Evolutionary conservation across 352 stramenopile genomes (phyloP), one percentile per base, ranked within the genome.

Genomic region (Globisporangium orthogonon): DNA sequence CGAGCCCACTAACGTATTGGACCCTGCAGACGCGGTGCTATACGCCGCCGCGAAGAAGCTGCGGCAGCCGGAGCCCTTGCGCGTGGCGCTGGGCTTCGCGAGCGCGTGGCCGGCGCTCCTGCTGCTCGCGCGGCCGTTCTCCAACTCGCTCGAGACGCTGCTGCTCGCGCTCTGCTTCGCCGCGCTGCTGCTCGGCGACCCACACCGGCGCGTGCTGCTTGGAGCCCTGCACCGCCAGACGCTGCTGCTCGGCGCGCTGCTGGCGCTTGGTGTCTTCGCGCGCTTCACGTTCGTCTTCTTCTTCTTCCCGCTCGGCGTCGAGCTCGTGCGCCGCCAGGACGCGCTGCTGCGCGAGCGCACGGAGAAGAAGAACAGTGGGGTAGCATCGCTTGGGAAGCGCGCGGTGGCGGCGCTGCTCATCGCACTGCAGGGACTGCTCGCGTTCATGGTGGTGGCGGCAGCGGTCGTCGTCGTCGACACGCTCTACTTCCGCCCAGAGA

Each of bases 281-380:
- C 69, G 85, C 18, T 91, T 95, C 66, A 92, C 83, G 9, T 95
- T 94, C 60, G 63, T 74, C 14, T 65, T 86, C 49, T 95, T 94
- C 67, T 93, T 91, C 67, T 70, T 90, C 39, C 80, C 83, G 0
- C 47, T 93, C 41, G 81, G 78, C 5, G 7, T 93, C 37, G 74
- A 89, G 48, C 71, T 93, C 11, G 72, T 85, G 7, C 72, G 69
- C 13, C 67, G 70, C 6, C 79, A 89, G 52, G 78, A 91, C 52
- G 56, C 56, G 1, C 54, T 78, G 13, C 40, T 82, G 0, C 15
- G 37, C 4, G 40, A 60, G n/a, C 50, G 66, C 1, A n/a, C 66
- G 37, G 37, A 50, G 15, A 69, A 80, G 55, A 73, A 76, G 37
- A 71, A 65, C 5, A 54, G 73, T 62, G 4, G 13, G 1, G 33